Evolutionary conservation across 805 yeast genomes (phyloP).

Genomic region (Zygotorulaspora chibaensis): DNA sequence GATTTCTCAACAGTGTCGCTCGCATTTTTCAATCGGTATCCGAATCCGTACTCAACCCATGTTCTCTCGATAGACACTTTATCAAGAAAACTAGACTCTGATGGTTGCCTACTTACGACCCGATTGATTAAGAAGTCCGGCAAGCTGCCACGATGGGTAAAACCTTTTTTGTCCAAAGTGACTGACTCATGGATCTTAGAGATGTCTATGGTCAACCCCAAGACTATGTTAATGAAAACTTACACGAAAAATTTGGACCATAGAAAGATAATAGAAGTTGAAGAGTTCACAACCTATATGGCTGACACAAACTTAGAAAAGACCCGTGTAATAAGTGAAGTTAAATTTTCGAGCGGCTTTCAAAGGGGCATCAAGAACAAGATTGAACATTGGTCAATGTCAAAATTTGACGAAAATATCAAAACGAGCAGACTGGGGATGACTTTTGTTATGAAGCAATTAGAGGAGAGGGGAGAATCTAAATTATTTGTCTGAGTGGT

Average conservation of each 20-base stretch:
- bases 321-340: constrained; percentile 54
- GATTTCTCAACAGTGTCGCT: constrained; percentile 69
- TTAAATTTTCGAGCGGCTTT: constrained; percentile 69
- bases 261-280: constrained; percentile 68
- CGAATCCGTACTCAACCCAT: constrained; percentile 78
- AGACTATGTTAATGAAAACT: constrained; percentile 48
- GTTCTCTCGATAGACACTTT: constrained; percentile 81
- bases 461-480: constrained; percentile 36
- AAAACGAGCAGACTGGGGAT: constrained; percentile 66
- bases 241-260: constrained; percentile 85
- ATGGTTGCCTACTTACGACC: constrained; percentile 67
- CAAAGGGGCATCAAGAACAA: constrained; percentile 52
- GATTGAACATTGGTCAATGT: constrained; percentile 79
- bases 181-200: constrained; percentile 81
- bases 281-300: constrained; percentile 63
- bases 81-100: constrained; percentile 49
- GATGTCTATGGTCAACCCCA: constrained; percentile 66
- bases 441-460: constrained; percentile 67
- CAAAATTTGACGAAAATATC: constrained; percentile 63
- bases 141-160: constrained; percentile 72
- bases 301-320: constrained; percentile 30
- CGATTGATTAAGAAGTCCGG: constrained; percentile 76
- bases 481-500: neutral
- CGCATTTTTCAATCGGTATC: constrained; percentile 71
- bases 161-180: constrained; percentile 66